Evolutionary conservation across 805 yeast genomes (phyloP).

Genomic region (Nakazawaea ernobii): DNA sequence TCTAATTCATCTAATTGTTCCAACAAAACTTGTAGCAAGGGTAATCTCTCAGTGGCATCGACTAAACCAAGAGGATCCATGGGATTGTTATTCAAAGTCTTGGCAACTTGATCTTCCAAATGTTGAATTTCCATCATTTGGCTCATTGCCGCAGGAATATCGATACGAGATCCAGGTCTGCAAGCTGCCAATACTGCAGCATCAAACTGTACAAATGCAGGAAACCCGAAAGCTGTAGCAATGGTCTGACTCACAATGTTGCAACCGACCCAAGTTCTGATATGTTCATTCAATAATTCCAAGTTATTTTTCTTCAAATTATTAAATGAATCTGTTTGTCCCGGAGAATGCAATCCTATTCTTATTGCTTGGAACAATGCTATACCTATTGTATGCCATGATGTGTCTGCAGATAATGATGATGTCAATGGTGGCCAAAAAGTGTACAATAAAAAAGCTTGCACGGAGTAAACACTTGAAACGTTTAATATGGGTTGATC

Average conservation of each 20-base stretch:
- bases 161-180: conserved; percentile 36
- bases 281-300: conserved; percentile 63
- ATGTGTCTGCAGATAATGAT: conserved; percentile 89
- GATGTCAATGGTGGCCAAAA: conserved; percentile 97
- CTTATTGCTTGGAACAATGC: conserved; percentile 91
- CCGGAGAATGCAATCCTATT: conserved; percentile 85
- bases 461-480: conserved; percentile 89
- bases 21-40: conserved; percentile 64
- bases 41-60: conserved; percentile 65
- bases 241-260: conserved; percentile 85
- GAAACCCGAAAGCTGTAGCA: conserved; percentile 91
- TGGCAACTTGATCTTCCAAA: conserved; percentile 81
- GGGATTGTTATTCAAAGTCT: conserved; percentile 66
- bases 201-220: conserved; percentile 85
- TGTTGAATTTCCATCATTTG: conserved; percentile 80
- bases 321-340: conserved; percentile 37
- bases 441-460: conserved; percentile 82
- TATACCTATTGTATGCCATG: conserved; percentile 92
- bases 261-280: conserved; percentile 90
- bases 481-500: conserved; percentile 83
- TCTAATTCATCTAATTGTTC: conserved; percentile 77
- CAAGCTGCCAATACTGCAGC: conserved; percentile 54
- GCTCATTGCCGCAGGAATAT: conserved; percentile 53
- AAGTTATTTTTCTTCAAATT: conserved; percentile 40
- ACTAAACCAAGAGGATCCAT: conserved; percentile 61